phyloP scores from a whole-genome alignment of 1,284 basidiomycete species.

The Tetrapyrgos nigripes region DNA sequence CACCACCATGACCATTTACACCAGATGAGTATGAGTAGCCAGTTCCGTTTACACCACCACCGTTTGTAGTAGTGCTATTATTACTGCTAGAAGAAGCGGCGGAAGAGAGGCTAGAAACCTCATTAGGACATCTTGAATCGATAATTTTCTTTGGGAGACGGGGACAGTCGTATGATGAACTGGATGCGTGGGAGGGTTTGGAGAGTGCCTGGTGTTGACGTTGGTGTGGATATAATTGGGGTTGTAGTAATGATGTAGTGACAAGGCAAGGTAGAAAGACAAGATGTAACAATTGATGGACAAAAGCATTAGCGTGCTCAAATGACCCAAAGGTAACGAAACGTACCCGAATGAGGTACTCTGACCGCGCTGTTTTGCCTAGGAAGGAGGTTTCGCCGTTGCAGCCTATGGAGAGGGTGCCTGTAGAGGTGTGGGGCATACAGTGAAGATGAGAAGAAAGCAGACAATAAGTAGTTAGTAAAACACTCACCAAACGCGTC shows the following conservation, averaged over 20 bases:
- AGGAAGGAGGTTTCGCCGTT: constrained; percentile 62
- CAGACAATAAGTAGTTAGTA: neutral
- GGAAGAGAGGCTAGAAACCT: no score
- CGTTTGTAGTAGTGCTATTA: no score
- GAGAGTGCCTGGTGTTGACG: constrained; percentile 19
- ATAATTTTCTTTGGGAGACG: constrained; percentile 35
- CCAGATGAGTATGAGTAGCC: no score
- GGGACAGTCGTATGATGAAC: constrained; percentile 26
- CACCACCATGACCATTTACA: no score
- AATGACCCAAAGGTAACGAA: neutral
- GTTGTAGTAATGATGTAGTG: no score
- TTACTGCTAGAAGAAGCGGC: no score
- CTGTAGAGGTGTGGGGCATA: constrained; percentile 34
- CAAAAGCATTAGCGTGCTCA: neutral
- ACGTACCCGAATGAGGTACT: constrained; percentile 31
- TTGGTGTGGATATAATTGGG: no score
- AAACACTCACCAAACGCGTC: constrained; percentile 61
- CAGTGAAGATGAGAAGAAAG: neutral
- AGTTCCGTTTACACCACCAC: no score
- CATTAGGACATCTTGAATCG: constrained; percentile 1
- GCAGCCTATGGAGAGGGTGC: constrained; percentile 63
- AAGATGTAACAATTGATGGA: neutral
- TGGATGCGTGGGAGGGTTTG: constrained; percentile 20
- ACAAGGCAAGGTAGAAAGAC: no score
- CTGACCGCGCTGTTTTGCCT: constrained; percentile 67